phyloP scores from a whole-genome alignment of 345 rosid genomes.

The Dipteronia dyeriana region DNA sequence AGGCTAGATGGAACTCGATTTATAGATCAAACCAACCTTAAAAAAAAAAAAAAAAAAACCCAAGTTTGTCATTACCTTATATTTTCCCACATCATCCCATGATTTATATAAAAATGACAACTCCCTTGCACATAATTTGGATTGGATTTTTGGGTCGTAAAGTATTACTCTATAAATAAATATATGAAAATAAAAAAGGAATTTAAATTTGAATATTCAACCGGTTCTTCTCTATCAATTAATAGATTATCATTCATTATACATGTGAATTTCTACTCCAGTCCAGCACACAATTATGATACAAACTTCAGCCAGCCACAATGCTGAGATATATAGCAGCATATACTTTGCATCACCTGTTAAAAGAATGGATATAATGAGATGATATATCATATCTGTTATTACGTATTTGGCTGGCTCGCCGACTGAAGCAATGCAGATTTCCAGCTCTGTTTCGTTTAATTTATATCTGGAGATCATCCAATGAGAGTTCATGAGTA shows the following conservation, averaged over 20 bases:
- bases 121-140: too few relatives aligned
- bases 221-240: neutral
- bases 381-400: neutral
- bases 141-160: too few relatives aligned
- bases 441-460: neutral
- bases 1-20: too few relatives aligned
- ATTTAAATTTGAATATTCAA: neutral
- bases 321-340: neutral
- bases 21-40: too few relatives aligned
- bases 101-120: too few relatives aligned
- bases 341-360: neutral
- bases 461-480: slow-evolving; percentile 69
- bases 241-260: neutral
- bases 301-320: neutral
- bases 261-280: neutral
- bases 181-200: neutral
- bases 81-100: too few relatives aligned
- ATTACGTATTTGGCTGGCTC: neutral
- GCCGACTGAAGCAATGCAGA: neutral
- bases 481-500: slow-evolving; percentile 76
- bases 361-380: slow-evolving; percentile 6
- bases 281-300: neutral
- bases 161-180: neutral
- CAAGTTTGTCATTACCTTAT: too few relatives aligned
- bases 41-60: too few relatives aligned